phyloP scores from a whole-genome alignment of 2,329 filamentous ascomycete species.

The Coniochaeta sp. region DNA sequence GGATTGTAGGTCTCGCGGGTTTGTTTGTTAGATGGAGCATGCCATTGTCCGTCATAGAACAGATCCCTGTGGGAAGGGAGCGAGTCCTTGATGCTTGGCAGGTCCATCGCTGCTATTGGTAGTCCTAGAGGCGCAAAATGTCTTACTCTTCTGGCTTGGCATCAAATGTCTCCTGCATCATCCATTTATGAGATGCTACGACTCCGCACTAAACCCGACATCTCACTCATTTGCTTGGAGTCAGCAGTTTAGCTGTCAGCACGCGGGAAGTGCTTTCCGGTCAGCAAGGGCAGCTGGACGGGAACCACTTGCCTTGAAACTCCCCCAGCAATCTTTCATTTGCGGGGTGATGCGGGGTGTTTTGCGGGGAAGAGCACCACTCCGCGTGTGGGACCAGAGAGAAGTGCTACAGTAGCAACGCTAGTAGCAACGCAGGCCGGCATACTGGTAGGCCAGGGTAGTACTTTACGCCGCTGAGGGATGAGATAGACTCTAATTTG shows the following conservation, averaged over 20 bases:
- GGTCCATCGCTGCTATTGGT: background rate
- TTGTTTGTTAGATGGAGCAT: background rate
- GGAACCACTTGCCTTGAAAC: background rate
- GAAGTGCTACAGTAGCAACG: background rate
- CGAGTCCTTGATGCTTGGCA: conserved; percentile 4
- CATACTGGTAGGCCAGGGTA: no score
- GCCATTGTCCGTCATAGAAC: conserved; percentile 5
- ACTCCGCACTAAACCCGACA: background rate
- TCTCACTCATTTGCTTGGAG: background rate
- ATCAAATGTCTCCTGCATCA: no score
- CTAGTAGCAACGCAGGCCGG: no score
- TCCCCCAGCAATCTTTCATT: background rate
- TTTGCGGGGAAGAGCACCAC: background rate
- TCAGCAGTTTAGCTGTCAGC: background rate
- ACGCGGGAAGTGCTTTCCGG: background rate
- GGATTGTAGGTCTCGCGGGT: conserved; percentile 4
- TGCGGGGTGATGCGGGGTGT: background rate
- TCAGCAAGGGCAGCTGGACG: background rate
- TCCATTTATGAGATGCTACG: background rate
- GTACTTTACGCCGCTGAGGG: no score
- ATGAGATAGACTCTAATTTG: no score
- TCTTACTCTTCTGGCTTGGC: background rate
- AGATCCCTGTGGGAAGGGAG: conserved; percentile 4
- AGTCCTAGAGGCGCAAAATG: background rate
- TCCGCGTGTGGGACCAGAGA: no score